Evolutionary conservation across 352 stramenopile species (phyloP), one percentile per base, ranked within the genome.

Genomic region (Globisporangium apiculatum): DNA sequence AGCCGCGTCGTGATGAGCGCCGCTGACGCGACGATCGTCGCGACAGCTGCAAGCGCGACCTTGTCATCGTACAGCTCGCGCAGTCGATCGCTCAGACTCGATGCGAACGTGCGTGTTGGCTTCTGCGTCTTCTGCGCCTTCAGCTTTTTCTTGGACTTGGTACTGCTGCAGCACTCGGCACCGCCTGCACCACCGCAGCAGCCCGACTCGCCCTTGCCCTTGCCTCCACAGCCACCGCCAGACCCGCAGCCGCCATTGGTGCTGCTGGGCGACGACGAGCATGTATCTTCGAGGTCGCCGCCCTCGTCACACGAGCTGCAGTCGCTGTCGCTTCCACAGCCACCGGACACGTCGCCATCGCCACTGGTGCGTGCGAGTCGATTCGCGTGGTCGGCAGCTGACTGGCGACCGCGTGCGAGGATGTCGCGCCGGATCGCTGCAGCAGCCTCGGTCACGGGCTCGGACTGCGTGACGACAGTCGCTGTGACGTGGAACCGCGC

Each of bases 401-500:
- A 73, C 24, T 75, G 55, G 35, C 72, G 62, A 1, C 73, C 73
- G 40, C 71, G 55, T 17, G 55, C 71, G 15, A 72, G 68, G 31
- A 89, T 83, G 55, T 78, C 71, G 53, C 81, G 61, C 12, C 72
- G 76, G 54, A 90, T 75, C 31, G 64, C 71, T 48, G 64, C 70
- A 1, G 80, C 81, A 7, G 75, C 75, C 3, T 60, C 41, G 9
- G 77, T 91, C 55, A 62, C 66, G 0, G 82, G 79, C 55, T 89
- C 57, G 4, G 75, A 84, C 5, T 69, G 72, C 31, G 75, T 83
- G 3, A 92, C 36, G 7, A 95, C 71, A 37, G 76, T 57, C 2
- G 64, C 86, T 9, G 70, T 89, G 24, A 94, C 72, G 64, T 96
- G 86, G 64, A 96, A 94, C 42, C 85, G 73, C 7, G 78, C 72